Evolutionary conservation across 345 rosid genomes (phyloP).

Genomic region (Angophora floribunda): DNA sequence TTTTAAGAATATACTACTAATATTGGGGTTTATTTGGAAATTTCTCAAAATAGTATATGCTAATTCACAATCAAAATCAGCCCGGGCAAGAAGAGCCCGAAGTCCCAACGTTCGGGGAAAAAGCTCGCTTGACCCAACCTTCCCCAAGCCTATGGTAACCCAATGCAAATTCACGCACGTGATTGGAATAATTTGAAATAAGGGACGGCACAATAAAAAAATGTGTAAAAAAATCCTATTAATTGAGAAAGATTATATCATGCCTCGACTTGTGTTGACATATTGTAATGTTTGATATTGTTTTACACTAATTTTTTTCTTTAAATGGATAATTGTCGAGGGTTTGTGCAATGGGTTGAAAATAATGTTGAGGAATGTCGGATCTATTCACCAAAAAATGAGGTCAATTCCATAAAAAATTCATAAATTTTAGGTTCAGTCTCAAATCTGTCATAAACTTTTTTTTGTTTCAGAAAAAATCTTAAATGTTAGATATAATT

Average conservation of each 20-base stretch:
- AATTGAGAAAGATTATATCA: not conserved
- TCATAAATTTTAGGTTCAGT: no score
- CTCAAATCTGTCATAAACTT: no score
- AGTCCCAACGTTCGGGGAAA: not conserved
- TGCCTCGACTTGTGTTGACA: not conserved
- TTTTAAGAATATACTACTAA: not conserved
- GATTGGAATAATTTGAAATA: not conserved
- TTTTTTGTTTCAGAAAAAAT: no score
- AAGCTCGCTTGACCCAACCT: fast-evolving
- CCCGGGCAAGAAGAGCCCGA: fast-evolving
- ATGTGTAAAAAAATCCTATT: no score
- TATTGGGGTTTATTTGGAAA: not conserved
- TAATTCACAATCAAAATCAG: no score
- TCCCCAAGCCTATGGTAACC: not conserved
- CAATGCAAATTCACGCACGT: not conserved
- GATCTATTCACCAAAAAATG: not conserved
- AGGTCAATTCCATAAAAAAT: no score
- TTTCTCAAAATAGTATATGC: not conserved
- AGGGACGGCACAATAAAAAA: not conserved
- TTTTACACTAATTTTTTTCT: not conserved
- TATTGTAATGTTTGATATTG: no score
- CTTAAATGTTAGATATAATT: no score
- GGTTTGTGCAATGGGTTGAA: not conserved
- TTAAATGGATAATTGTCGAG: not conserved
- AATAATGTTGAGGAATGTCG: not conserved